These are phyloP conservation scores for Neocucurbitaria cava DNA, from an alignment of 2,329 filamentous ascomycete species.

Conservation along the genomic window DNA sequence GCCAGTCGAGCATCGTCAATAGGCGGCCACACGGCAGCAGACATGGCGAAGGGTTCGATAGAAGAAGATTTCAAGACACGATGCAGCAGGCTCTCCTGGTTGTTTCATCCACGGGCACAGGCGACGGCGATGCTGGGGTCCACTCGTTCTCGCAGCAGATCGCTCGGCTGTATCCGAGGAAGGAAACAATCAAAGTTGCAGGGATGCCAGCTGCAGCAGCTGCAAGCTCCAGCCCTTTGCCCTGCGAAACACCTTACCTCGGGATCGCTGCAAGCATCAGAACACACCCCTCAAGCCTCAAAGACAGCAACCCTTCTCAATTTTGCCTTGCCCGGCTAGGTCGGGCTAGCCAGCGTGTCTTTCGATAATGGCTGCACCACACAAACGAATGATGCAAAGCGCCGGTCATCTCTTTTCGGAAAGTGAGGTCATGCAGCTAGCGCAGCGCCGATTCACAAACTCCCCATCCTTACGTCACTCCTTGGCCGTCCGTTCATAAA, in stretches of 20 bases:
- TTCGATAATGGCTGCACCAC: constrained; percentile 8
- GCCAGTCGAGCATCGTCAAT: constrained; percentile 59
- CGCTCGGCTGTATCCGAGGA: constrained; percentile 21
- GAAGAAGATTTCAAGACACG: constrained; percentile 1
- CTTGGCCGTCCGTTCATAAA: constrained; percentile 23
- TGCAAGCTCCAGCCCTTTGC: too few relatives aligned
- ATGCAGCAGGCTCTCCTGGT: constrained; percentile 2
- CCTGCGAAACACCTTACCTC: background rate
- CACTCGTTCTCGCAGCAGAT: constrained; percentile 11
- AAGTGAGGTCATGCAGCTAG: constrained; percentile 20
- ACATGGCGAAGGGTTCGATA: constrained; percentile 54
- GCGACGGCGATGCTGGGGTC: constrained; percentile 8
- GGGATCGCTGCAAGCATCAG: constrained; percentile 4
- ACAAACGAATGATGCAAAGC: constrained; percentile 25
- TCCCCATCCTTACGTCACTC: constrained; percentile 20
- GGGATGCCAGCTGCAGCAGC: too few relatives aligned
- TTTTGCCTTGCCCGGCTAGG: background rate
- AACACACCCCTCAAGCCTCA: too few relatives aligned
- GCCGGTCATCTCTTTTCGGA: constrained; percentile 2
- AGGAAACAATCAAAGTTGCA: background rate
- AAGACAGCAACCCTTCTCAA: background rate
- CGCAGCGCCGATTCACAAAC: constrained; percentile 3
- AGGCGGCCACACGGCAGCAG: constrained; percentile 67
- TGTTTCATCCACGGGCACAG: background rate
- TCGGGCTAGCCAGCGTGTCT: background rate